Evolutionary conservation across 768 basidiomycete genomes (phyloP), one percentile per base, ranked within the genome.

Genomic region (Lactarius trivialis): DNA sequence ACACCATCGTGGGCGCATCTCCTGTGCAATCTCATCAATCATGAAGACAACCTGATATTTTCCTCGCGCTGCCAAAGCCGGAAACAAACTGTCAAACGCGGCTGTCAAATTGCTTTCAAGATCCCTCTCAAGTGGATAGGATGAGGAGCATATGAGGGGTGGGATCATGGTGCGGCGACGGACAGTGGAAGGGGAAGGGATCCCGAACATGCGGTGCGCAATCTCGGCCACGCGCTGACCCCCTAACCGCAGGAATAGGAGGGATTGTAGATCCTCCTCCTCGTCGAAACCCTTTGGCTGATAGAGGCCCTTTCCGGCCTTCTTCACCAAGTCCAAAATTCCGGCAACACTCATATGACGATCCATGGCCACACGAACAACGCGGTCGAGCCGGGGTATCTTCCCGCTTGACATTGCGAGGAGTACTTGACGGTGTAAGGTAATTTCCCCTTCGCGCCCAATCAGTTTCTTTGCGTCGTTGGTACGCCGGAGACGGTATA

Each of bases 241-340:
- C 1, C 60, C 55, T 17, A 56, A 19, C 1, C 17, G 45, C 17
- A 56, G 49, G 12, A 61, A 56, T 4, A 61, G 28, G 3, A 56
- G 19, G 0, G 55, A 36, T 2, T n/a, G 48, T 2, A 56, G 36
- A 14, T 61, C 45, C 1, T 61, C 49, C 7, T 56, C 55, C 12
- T 61, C 32, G 7, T 39, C 30, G 21, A 43, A 61, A 3, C 55
- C n/a, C 19, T 52, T 56, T n/a, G 60, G 60, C 14, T 51, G 54
- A 36, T 61, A 61, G 2, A n/a, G 9, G 2, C 55, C 49, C 8
- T 28, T 7, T 19, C 36, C 45, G 3, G 55, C 55, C 14, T 56
- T 51, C 21, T 30, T 14, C 1, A 56, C 2, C 5, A 61, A 9
- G 4, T 56, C 24, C 1, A 61, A 36, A 21, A 61, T 51, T 11